Percentiles rank a stretch among this genome's conserved stretches.
Conservation (phyloP, 257 asterid species). For the Dorcoceras hygrometricum region DNA sequence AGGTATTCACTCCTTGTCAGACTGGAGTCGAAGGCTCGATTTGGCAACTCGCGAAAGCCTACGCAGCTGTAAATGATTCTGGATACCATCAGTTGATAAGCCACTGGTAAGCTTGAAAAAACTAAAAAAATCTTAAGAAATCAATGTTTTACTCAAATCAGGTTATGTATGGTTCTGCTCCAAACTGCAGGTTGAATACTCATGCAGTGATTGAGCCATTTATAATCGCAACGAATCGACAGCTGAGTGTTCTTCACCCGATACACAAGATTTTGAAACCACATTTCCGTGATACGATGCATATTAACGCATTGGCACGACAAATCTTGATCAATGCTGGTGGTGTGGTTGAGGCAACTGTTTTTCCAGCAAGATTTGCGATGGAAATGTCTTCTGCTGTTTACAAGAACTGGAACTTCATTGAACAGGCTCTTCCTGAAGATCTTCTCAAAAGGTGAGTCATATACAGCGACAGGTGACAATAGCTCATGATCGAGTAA, state of each 20-base stretch:
- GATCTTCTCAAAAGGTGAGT: conserved; percentile 59
- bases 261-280: conserved; percentile 56
- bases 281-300: conserved; percentile 70
- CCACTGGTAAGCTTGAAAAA: conserved; percentile 59
- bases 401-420: conserved; percentile 53
- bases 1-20: conserved; percentile 64
- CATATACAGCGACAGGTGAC: no score
- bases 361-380: conserved; percentile 49
- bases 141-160: no score
- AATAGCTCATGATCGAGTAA: no score
- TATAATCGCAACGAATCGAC: conserved; percentile 61
- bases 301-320: conserved; percentile 59
- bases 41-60: conserved; percentile 97
- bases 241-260: conserved; percentile 60
- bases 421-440: conserved; percentile 61
- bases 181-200: conserved; percentile 42
- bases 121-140: no score
- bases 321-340: conserved; percentile 54
- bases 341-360: conserved; percentile 49
- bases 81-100: conserved; percentile 92
- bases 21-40: conserved; percentile 53
- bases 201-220: conserved; percentile 68
- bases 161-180: no score
- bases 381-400: conserved; percentile 53
- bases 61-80: conserved; percentile 82